Conservation (phyloP, 208 protist genomes). For the Kentomonas sorsogonicus region DNA sequence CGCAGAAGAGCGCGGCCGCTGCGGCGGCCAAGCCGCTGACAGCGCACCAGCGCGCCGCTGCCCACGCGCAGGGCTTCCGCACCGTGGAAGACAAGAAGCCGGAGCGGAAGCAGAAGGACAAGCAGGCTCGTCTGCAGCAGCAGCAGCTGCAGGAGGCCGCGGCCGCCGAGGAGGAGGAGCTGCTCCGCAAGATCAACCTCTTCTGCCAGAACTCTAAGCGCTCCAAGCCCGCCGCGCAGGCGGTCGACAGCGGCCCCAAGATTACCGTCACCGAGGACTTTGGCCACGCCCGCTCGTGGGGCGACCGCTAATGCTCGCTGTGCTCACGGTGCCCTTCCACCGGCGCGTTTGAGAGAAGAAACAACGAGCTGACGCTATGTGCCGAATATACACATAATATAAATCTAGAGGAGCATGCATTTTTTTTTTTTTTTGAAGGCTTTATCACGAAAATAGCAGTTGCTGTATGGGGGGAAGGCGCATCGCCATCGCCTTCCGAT, state of each 20-base stretch:
- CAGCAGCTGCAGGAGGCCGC: constrained; percentile 14
- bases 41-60: constrained; percentile 40
- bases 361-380: no score
- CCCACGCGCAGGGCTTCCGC: constrained; percentile 50
- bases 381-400: no score
- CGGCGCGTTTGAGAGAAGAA: background rate
- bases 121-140: no score
- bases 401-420: no score
- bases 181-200: constrained; percentile 63
- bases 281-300: constrained; percentile 35
- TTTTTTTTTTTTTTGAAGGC: no score
- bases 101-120: constrained; percentile 19
- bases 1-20: no score
- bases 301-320: background rate
- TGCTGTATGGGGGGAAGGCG: no score
- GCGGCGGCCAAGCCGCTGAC: constrained; percentile 17
- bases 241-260: constrained; percentile 18
- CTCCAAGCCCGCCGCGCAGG: constrained; percentile 23
- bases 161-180: constrained; percentile 37
- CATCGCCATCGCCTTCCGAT: no score
- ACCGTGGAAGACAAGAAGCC: constrained; percentile 20
- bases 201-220: constrained; percentile 63
- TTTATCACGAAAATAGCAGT: no score
- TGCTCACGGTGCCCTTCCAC: background rate
- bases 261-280: constrained; percentile 50